Evolutionary conservation across 768 basidiomycete genomes (phyloP).

Genomic region (Podaxis sp.): DNA sequence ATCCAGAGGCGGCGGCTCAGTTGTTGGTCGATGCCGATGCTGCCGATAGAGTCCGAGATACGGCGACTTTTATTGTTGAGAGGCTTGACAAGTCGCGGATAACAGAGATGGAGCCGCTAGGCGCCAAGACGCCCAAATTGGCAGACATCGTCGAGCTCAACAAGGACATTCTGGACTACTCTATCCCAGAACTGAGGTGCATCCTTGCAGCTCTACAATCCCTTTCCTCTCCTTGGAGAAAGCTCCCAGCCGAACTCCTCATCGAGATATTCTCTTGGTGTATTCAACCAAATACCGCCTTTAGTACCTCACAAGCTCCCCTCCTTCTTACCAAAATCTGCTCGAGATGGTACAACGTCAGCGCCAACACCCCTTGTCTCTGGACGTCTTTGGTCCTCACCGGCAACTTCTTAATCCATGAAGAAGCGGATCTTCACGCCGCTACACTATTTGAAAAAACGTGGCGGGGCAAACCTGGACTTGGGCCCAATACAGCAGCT

Average conservation of each 20-base stretch:
- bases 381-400: conserved; percentile 11
- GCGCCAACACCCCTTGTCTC: background rate
- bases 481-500: background rate
- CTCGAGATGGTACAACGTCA: conserved; percentile 7
- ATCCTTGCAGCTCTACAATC: conserved; percentile 9
- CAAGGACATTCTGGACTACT: background rate
- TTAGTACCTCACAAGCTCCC: background rate
- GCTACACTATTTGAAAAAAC: conserved; percentile 1
- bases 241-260: conserved; percentile 11
- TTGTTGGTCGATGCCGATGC: background rate
- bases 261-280: conserved; percentile 9
- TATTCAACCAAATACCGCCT: background rate
- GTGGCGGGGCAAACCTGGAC: background rate
- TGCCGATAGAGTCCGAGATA: background rate
- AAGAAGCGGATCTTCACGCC: background rate
- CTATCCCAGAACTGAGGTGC: background rate
- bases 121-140: background rate
- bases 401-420: conserved; percentile 2
- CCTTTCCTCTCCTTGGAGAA: conserved; percentile 13
- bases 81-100: background rate
- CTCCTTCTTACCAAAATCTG: conserved; percentile 9
- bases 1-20: background rate
- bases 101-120: background rate
- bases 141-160: background rate
- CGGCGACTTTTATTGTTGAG: background rate